Percentiles rank a stretch among this genome's conserved stretches.
Conservation (phyloP, 2,329 filamentous ascomycete genomes). For the Botrytis fabae region DNA sequence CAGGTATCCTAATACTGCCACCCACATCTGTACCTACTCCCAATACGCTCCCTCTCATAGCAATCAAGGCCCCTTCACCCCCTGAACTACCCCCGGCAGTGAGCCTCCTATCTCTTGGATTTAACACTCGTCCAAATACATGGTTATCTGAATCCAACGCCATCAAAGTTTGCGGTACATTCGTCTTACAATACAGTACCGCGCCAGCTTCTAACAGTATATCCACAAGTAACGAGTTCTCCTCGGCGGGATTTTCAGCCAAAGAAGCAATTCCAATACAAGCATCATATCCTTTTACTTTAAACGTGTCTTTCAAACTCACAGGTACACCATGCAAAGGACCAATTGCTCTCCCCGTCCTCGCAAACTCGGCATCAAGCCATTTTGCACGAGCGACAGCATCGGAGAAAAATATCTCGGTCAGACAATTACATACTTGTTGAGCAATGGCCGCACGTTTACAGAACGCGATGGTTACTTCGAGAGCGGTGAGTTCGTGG, state of each 20-base stretch:
- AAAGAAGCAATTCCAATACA: slow-evolving; percentile 1
- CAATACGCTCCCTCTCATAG: slow-evolving; percentile 54
- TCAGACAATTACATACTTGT: background rate
- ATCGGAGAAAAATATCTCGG: background rate
- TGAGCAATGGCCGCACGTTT: background rate
- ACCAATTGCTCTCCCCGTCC: background rate
- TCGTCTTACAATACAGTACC: slow-evolving; percentile 62
- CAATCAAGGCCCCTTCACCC: slow-evolving; percentile 63
- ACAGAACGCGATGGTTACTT: background rate
- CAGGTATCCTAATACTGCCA: slow-evolving; percentile 46
- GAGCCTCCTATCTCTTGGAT: slow-evolving; percentile 58
- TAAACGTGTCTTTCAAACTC: background rate
- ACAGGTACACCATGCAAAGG: background rate
- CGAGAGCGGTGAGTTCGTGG: background rate
- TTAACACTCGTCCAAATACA: slow-evolving; percentile 61
- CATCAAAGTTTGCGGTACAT: slow-evolving; percentile 60
- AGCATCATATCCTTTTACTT: background rate
- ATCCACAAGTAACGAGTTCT: background rate
- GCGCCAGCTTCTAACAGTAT: background rate
- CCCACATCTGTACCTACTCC: slow-evolving; percentile 65
- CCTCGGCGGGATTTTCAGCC: background rate
- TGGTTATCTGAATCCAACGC: slow-evolving; percentile 61
- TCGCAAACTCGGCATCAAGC: background rate
- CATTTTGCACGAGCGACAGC: background rate
- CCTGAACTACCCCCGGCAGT: slow-evolving; percentile 60